phyloP scores from a whole-genome alignment of 345 rosid species.

The Sisymbrium irio region DNA sequence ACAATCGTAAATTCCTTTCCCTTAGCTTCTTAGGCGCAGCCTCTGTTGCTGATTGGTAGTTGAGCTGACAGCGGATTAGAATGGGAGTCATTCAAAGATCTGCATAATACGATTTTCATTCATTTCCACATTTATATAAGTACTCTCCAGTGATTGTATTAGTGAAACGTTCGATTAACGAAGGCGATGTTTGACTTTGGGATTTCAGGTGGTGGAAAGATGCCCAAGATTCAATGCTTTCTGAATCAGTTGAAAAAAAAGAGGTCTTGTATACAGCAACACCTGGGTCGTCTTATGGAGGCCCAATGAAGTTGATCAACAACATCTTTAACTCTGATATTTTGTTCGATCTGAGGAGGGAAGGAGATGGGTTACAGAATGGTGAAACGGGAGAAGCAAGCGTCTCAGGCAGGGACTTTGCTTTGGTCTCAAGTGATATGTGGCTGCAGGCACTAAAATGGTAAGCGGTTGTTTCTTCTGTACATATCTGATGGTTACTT shows the following conservation, averaged over 20 bases:
- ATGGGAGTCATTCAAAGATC: not conserved
- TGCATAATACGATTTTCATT: not conserved
- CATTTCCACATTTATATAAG: not conserved
- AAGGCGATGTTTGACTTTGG: not conserved
- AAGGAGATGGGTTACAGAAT: conserved; percentile 50
- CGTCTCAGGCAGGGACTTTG: conserved; percentile 84
- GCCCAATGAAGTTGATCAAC: conserved; percentile 93
- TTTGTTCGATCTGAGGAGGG: conserved; percentile 70
- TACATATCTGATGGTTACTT: not conserved
- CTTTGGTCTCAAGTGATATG: conserved; percentile 91
- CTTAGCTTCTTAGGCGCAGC: not conserved
- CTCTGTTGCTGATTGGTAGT: not conserved
- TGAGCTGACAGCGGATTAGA: not conserved
- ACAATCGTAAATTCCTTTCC: not conserved
- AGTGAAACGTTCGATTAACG: conserved; percentile 2
- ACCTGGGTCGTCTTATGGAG: conserved; percentile 59
- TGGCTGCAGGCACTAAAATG: conserved; percentile 94
- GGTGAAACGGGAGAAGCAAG: conserved; percentile 69
- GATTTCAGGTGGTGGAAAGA: conserved; percentile 95
- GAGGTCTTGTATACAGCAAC: conserved; percentile 71
- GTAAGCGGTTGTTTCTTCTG: conserved; percentile 38
- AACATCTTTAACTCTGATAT: conserved; percentile 84
- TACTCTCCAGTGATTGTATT: not conserved
- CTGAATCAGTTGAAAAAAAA: conserved; percentile 50
- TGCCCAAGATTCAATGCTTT: conserved; percentile 51